These are phyloP conservation scores for Penicillium malachiteum DNA, from an alignment of 495 filamentous ascomycete species.

Conservation along the genomic window DNA sequence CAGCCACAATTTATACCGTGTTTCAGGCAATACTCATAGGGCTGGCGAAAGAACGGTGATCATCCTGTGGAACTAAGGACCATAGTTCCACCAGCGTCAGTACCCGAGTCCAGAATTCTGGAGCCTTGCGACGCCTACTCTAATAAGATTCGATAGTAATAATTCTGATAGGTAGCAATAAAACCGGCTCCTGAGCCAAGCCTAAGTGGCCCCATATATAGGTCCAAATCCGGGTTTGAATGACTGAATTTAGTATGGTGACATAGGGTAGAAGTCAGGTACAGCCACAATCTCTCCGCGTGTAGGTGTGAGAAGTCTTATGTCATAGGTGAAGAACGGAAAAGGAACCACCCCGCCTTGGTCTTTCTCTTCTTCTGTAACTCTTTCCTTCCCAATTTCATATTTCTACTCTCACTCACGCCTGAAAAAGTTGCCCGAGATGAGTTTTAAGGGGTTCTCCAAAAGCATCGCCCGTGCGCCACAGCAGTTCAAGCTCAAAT, in stretches of 20 bases:
- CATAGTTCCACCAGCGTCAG: background rate
- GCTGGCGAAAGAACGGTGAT: slow-evolving; percentile 2
- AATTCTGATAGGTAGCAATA: background rate
- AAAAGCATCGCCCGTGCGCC: slow-evolving; percentile 87
- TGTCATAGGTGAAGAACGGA: slow-evolving; percentile 36
- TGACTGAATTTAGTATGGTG: background rate
- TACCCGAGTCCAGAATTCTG: slow-evolving; percentile 1
- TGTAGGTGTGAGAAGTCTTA: slow-evolving; percentile 23
- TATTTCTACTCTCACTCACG: slow-evolving; percentile 5
- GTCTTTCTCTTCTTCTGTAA: slow-evolving; percentile 1
- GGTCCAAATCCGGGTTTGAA: background rate
- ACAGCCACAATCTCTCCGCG: slow-evolving; percentile 22
- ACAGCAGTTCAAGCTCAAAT: slow-evolving; percentile 84
- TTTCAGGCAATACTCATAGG: slow-evolving; percentile 1
- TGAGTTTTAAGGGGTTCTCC: slow-evolving; percentile 97
- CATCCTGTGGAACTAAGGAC: background rate
- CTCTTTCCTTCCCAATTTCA: slow-evolving; percentile 7
- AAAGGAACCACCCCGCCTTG: slow-evolving; percentile 19
- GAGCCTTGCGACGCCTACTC: background rate
- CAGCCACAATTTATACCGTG: background rate
- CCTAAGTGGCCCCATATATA: background rate
- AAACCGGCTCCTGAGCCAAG: background rate
- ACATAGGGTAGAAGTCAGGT: slow-evolving; percentile 3
- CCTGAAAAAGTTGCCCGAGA: slow-evolving; percentile 33
- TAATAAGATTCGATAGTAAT: background rate